Evolutionary conservation across 108 stramenopile species (phyloP), one percentile per base, ranked within the genome.

Genomic region (Skeletonema grethae): DNA sequence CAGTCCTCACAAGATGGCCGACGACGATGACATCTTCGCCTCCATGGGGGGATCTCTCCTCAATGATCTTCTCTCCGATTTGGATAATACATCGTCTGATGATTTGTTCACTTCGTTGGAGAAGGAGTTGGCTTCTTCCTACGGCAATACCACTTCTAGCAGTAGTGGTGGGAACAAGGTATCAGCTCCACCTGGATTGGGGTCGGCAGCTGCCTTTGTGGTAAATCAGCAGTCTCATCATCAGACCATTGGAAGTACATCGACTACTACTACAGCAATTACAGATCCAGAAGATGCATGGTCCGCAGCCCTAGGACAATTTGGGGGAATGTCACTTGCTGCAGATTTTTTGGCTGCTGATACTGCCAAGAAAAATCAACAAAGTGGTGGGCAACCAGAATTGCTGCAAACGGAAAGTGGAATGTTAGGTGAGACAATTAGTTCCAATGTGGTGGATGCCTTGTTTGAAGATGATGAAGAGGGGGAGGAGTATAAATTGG

Each of bases 291-390:
- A 65, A 29, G 93, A 91, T 76, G 93, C 90, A 10, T 94, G 90
- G 88, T 86, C 87, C 64, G 65, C 76, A 13, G 88, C 93, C 4
- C 66, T 94, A 8, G 61, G 88, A 53, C 86, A 91, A 62, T 91
- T 91, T 68, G 86, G 87, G 31, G 83, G 86, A 1, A 61, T 88
- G 78, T 75, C 79, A 18, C 48, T 91, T 39, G 87, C 87, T 20
- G 79, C 88, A 10, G 93, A 94, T 24, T 94, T 94, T 75, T 71
- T 94, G 61, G 78, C 78, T 10, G 93, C 93, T 2, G 92, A 93
- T 68, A 82, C 85, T 28, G 92, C 83, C 28, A 80, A 88, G 43
- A 90, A 90, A 45, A 65, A 34, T 63, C 70, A 35, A 77, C 80
- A 31, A 75, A 46, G 15, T n/a, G 56, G 9, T 10, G 13, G 24